Evolutionary conservation across 2,329 filamentous ascomycete species (phyloP).

Genomic region (Sporothrix schenckii): DNA sequence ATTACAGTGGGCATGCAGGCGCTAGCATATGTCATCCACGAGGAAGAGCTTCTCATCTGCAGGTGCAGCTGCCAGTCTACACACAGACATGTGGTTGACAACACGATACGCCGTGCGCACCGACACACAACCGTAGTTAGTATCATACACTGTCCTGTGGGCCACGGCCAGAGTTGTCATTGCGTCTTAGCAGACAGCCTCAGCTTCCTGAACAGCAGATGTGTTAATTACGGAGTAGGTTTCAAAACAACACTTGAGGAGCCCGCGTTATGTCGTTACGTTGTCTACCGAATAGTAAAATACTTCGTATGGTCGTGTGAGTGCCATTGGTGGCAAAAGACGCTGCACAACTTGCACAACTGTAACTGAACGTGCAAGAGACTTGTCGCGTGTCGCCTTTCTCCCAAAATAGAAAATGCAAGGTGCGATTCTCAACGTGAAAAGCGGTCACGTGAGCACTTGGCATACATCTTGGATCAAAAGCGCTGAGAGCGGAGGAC

Average conservation of each 20-base stretch:
- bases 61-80: neutral
- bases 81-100: neutral
- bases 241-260: no score
- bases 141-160: neutral
- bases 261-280: no score
- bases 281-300: neutral
- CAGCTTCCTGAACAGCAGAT: neutral
- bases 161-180: constrained; percentile 15
- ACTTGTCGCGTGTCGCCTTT: no score
- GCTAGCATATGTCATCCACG: constrained; percentile 3
- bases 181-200: neutral
- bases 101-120: neutral
- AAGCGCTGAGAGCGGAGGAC: no score
- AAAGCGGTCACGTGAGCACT: constrained; percentile 7
- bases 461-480: neutral
- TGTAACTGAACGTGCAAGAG: no score
- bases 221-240: no score
- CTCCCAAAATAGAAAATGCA: no score
- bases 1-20: constrained; percentile 13
- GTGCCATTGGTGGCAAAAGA: neutral
- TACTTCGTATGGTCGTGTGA: neutral
- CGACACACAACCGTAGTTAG: no score
- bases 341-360: no score
- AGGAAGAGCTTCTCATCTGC: constrained; percentile 1
- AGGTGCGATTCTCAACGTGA: neutral